Evolutionary conservation across 345 rosid genomes (phyloP).

Genomic region (Ricinus communis): DNA sequence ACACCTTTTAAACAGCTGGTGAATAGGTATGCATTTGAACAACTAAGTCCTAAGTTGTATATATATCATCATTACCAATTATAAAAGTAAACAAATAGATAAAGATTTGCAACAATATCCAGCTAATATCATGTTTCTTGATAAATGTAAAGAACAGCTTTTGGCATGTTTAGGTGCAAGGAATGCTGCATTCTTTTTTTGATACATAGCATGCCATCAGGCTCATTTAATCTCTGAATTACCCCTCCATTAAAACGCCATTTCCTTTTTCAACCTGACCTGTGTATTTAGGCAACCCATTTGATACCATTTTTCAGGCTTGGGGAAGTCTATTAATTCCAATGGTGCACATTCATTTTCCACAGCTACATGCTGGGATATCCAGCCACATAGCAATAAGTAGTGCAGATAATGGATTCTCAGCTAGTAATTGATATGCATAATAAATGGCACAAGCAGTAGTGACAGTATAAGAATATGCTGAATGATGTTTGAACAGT

Average conservation of each 20-base stretch:
- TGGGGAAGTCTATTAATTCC: not conserved
- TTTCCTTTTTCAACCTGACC: not conserved
- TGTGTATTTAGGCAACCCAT: not conserved
- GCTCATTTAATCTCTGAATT: not conserved
- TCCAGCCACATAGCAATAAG: not conserved
- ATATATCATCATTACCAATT: too few species aligned
- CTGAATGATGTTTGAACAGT: not conserved
- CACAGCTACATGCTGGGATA: not conserved
- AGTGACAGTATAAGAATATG: not conserved
- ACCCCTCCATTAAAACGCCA: not conserved
- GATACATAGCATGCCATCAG: not conserved
- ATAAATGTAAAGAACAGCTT: not conserved
- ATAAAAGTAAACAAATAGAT: too few species aligned
- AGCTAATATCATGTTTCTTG: not conserved
- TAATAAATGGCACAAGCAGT: not conserved
- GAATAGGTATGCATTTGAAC: slow-evolving; percentile 40
- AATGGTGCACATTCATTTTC: not conserved
- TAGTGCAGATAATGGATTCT: not conserved
- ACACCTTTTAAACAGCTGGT: slow-evolving; percentile 69
- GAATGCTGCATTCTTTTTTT: not conserved
- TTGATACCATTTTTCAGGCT: not conserved
- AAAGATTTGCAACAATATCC: too few species aligned
- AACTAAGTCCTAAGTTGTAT: too few species aligned
- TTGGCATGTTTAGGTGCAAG: not conserved
- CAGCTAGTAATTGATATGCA: not conserved